phyloP scores from a whole-genome alignment of 148 eudicot species.

The Camellia lanceoleosa region DNA sequence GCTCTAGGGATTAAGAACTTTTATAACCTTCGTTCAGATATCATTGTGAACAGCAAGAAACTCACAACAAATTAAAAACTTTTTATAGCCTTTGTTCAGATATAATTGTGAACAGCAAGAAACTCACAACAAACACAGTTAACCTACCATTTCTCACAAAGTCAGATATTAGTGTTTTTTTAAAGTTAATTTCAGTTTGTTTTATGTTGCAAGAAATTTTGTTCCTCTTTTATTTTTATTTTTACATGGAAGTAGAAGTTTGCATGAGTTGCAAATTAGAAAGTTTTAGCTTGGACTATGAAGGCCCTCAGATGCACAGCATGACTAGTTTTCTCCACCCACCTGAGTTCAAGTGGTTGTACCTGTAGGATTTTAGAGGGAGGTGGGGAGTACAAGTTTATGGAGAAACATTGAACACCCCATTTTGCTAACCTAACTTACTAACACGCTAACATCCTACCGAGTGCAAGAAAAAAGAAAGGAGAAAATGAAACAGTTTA shows the following conservation, averaged over 20 bases:
- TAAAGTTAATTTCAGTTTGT: background rate
- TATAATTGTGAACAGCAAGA: background rate
- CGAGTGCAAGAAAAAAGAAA: no score
- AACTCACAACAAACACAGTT: background rate
- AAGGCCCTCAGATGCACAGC: background rate
- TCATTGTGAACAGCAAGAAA: background rate
- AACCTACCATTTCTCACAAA: background rate
- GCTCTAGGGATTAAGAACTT: background rate
- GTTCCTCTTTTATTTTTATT: background rate
- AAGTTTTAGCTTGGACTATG: background rate
- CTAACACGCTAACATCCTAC: no score
- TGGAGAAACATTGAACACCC: no score
- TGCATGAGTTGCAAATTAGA: background rate
- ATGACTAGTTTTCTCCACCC: background rate
- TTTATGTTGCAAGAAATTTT: background rate
- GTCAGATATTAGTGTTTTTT: background rate
- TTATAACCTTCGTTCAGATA: background rate
- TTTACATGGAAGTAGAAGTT: background rate
- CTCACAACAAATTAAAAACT: background rate
- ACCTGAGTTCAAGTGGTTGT: no score
- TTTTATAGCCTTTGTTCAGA: background rate
- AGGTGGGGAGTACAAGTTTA: no score
- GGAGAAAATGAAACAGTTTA: no score
- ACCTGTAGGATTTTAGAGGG: no score
- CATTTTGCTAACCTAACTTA: no score